Percentiles rank a stretch among this genome's conserved stretches.
Conservation (phyloP, 371 early-diverging fungal genomes). For the Mortierella sp. region DNA sequence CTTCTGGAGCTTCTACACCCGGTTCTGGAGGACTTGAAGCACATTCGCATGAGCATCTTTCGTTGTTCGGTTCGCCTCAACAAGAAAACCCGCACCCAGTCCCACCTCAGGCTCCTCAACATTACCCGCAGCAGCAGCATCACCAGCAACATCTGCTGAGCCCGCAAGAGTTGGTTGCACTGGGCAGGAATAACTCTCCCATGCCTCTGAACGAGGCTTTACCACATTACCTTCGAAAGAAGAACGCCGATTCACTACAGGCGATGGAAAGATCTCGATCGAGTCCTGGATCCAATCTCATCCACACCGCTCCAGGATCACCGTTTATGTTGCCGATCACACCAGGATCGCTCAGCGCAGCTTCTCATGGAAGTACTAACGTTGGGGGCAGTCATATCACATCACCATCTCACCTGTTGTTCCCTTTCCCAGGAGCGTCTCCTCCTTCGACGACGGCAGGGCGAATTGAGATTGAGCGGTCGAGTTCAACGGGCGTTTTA, state of each 20-base stretch:
- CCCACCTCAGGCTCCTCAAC: conserved; percentile 19
- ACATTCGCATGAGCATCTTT: neutral
- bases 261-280: conserved; percentile 52
- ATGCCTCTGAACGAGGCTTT: conserved; percentile 45
- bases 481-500: conserved; percentile 18
- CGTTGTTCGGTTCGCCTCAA: neutral
- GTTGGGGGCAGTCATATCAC: conserved; percentile 2
- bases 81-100: conserved; percentile 9
- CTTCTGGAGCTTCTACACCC: conserved; percentile 32
- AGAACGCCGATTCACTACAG: conserved; percentile 14
- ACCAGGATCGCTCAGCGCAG: neutral
- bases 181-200: conserved; percentile 39
- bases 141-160: conserved; percentile 40
- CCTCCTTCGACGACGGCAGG: neutral
- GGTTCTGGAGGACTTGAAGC: neutral
- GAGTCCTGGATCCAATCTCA: conserved; percentile 18
- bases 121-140: conserved; percentile 7
- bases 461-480: conserved; percentile 32
- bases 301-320: conserved; percentile 28
- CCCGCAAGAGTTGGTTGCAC: conserved; percentile 35
- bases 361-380: neutral
- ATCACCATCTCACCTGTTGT: conserved; percentile 30
- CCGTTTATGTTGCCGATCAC: conserved; percentile 32
- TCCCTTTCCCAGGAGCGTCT: conserved; percentile 19
- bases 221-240: conserved; percentile 36